Percentiles rank a stretch among this genome's conserved stretches.
phyloP scores from a whole-genome alignment of 306 rosid genomes.

The Vigna radiata region DNA sequence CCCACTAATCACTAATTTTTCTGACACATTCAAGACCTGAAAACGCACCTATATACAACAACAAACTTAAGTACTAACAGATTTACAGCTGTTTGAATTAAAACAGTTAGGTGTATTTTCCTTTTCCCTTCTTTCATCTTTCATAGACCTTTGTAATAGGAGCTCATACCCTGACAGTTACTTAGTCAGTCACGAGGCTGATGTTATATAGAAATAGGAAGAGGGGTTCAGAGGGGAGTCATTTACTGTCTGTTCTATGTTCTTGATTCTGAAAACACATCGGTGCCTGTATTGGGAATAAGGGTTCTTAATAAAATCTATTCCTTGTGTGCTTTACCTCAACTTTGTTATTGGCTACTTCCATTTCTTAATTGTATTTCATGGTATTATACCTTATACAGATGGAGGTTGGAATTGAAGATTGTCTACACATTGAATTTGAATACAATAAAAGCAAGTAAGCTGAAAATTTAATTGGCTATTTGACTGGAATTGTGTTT shows the following conservation, averaged over 20 bases:
- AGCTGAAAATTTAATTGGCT: constrained; percentile 49
- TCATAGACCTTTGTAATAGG: too few species aligned
- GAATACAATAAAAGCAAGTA: constrained; percentile 99
- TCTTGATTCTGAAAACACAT: neutral
- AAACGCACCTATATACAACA: too few species aligned
- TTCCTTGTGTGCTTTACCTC: constrained; percentile 27
- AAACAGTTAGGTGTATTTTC: too few species aligned
- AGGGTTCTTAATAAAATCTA: neutral
- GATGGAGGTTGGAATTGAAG: constrained; percentile 99
- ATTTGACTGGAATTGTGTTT: constrained; percentile 30
- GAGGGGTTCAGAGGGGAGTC: neutral
- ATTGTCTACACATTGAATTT: constrained; percentile 96
- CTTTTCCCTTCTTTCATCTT: too few species aligned
- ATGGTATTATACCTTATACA: constrained; percentile 50
- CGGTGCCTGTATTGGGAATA: neutral
- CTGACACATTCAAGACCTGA: too few species aligned
- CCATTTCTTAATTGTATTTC: constrained; percentile 37
- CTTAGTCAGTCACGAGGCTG: neutral
- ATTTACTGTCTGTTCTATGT: neutral
- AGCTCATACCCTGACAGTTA: too few species aligned
- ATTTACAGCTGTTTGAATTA: too few species aligned
- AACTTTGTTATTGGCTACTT: constrained; percentile 29
- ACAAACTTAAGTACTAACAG: too few species aligned
- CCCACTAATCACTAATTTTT: too few species aligned
- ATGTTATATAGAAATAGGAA: neutral